Evolutionary conservation across 306 rosid genomes (phyloP).

Genomic region (Betula pendula): DNA sequence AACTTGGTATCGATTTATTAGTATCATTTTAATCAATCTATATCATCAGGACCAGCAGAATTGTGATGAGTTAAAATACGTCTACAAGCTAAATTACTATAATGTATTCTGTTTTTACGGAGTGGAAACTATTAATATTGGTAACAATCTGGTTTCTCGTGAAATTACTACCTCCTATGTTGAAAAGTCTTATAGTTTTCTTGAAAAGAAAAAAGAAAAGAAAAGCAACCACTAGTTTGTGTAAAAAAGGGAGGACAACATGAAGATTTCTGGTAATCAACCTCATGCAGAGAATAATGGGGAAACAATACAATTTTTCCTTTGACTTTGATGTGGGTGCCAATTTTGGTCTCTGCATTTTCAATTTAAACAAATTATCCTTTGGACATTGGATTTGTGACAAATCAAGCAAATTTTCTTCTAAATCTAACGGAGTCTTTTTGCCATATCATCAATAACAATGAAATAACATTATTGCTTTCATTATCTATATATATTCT

Average conservation of each 20-base stretch:
- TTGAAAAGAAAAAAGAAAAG: neutral
- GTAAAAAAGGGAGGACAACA: neutral
- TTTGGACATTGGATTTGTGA: no score
- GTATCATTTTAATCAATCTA: neutral
- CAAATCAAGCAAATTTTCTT: no score
- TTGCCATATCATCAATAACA: no score
- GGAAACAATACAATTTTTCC: no score
- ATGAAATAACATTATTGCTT: no score
- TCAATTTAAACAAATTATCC: no score
- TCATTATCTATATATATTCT: no score
- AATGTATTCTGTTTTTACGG: neutral
- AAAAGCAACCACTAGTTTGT: no score
- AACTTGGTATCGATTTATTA: neutral
- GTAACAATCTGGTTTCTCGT: neutral
- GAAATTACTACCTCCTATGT: neutral
- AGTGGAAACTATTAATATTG: neutral
- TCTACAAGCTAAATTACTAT: neutral
- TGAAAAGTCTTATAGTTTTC: neutral
- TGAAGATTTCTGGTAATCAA: neutral
- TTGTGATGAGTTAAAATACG: neutral
- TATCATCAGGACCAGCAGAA: neutral
- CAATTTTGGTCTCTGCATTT: no score
- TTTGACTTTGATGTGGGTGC: no score
- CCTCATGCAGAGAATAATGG: no score
- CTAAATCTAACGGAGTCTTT: no score